phyloP scores from a whole-genome alignment of 2,329 filamentous ascomycete genomes.

The Fusarium sp. region DNA sequence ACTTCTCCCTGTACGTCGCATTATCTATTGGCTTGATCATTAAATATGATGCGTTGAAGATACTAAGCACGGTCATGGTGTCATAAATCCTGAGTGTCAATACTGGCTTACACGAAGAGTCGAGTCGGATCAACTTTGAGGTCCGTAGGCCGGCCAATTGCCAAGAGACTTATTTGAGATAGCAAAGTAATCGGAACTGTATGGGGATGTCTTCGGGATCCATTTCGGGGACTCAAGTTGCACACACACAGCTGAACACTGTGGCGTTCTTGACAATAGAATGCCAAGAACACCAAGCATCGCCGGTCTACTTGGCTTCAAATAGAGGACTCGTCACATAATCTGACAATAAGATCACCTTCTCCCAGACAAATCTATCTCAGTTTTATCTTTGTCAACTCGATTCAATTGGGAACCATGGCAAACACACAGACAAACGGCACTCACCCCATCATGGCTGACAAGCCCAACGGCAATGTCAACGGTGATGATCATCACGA shows the following conservation, averaged over 20 bases:
- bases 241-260: neutral
- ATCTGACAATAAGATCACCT: neutral
- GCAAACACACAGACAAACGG: neutral
- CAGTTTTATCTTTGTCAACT: rapidly evolving
- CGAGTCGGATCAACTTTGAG: neutral
- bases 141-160: no score
- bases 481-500: neutral
- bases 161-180: neutral
- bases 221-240: constrained; percentile 6
- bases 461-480: neutral
- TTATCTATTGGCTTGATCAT: rapidly evolving
- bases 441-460: neutral
- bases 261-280: neutral
- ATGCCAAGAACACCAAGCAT: neutral
- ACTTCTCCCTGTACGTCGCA: rapidly evolving
- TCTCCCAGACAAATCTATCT: rapidly evolving
- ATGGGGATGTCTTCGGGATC: constrained; percentile 10
- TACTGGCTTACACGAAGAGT: neutral
- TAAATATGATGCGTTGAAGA: neutral
- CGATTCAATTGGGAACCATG: neutral
- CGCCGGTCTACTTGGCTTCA: neutral
- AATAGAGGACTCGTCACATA: neutral
- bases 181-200: rapidly evolving
- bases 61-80: neutral
- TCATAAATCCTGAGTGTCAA: no score